Evolutionary conservation across 176 grass and related monocot genomes (phyloP).

Genomic region (Eragrostis nindensis): DNA sequence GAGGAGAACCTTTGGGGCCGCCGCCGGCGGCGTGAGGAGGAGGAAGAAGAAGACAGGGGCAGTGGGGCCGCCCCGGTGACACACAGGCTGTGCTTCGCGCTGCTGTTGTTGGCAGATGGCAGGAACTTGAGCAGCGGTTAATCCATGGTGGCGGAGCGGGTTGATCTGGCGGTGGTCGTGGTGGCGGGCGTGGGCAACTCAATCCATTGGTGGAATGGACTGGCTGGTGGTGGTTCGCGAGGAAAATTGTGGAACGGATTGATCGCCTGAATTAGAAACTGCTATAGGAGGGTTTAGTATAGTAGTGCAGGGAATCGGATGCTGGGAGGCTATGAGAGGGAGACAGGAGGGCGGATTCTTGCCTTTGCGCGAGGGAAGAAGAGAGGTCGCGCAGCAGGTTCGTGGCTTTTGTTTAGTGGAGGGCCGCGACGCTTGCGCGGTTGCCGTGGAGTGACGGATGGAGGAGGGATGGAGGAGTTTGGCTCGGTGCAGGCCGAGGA

Average conservation of each 20-base stretch:
- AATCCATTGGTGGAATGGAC: conserved; percentile 23
- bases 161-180: background rate
- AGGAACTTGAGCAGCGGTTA: background rate
- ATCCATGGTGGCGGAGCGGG: background rate
- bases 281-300: background rate
- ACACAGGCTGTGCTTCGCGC: conserved; percentile 11
- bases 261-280: conserved; percentile 15
- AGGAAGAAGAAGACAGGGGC: conserved; percentile 24
- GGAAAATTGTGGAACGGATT: background rate
- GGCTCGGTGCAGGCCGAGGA: background rate
- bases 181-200: background rate
- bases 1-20: background rate
- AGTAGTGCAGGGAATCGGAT: conserved; percentile 37
- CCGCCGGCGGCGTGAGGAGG: conserved; percentile 1
- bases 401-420: background rate
- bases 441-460: background rate
- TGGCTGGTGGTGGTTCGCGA: background rate
- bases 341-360: conserved; percentile 25
- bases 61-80: background rate
- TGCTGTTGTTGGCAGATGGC: conserved; percentile 26
- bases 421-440: background rate
- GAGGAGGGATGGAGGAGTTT: background rate
- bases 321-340: background rate
- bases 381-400: background rate
- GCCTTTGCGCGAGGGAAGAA: conserved; percentile 20